Base-by-base conservation (phyloP, 371 early-diverging fungal genomes). In the Mucor circinelloides region DNA sequence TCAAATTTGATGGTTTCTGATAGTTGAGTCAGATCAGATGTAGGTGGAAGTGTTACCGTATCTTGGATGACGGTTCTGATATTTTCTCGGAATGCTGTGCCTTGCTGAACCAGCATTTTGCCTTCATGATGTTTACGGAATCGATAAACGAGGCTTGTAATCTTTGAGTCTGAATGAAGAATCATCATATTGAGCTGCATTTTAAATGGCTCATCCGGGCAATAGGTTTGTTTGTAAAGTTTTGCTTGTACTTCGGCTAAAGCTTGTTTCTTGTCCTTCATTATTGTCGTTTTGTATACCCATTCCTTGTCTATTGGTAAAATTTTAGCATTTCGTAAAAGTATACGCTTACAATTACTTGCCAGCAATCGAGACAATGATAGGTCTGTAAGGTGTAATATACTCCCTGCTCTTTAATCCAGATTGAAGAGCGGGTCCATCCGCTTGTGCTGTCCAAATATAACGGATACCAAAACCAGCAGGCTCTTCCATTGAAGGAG, bases 401-500 rank as follows among this genome's bases (percentile, higher is more conserved):
- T 70, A 77, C 50, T 80, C 77, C 70, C 67, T 79, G 19, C 79
- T 79, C 54, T 71, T 73, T n/a, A 79, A 27, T 10, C 79, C 76
- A 0, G 80, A 74, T 36, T 71, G 74, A 25, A 76, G 65, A 8
- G 66, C 79, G 17, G 86, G 86, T 7, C 84, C 83, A 46, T 83
- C 86, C 0, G 79, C 77, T 50, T 81, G 78, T 8, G 81, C 84
- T 17, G 80, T 80, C 86, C 86, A 85, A 15, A 85, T 75, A 58
- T 67, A 77, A 12, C 78, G 72, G 34, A 78, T 64, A 19, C 69
- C 61, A 56, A 78, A 77, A 4, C 78, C 78, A 42, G 74, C 67
- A 28, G 78, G 78, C 30, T 78, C 75, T 56, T 75, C 79, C 56
- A 76, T 70, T 0, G 76, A 76, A 36, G 79, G 79, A 19, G 79